A percentile compares a stretch with the other conserved stretches of the same genome.
These are phyloP conservation scores for Aspergillus hortae DNA, from an alignment of 2,329 filamentous ascomycete genomes.

Conservation along the genomic window DNA sequence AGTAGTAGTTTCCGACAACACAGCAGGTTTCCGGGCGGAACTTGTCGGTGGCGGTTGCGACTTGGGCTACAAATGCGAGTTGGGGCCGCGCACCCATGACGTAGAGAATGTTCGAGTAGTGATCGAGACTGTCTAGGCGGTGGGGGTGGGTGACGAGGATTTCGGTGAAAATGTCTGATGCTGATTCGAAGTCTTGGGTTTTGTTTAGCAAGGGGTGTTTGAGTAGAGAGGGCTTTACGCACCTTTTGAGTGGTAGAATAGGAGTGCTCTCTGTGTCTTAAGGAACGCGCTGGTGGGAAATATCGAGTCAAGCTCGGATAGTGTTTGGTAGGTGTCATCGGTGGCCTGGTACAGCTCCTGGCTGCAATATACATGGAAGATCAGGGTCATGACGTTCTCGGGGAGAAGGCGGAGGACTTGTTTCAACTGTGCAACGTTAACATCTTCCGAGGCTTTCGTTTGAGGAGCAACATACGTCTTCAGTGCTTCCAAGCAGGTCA, in stretches of 20 bases:
- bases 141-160: conserved; percentile 64
- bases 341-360: conserved; percentile 89
- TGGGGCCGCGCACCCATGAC: conserved; percentile 86
- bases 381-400: conserved; percentile 85
- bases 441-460: background rate
- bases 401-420: conserved; percentile 70
- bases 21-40: conserved; percentile 97
- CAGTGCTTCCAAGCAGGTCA: conserved; percentile 70
- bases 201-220: conserved; percentile 11
- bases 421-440: conserved; percentile 57
- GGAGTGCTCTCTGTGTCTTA: conserved; percentile 80
- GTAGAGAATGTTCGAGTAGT: conserved; percentile 97
- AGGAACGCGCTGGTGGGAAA: conserved; percentile 89
- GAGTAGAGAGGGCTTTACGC: background rate
- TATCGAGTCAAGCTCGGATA: conserved; percentile 74
- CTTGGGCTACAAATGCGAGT: conserved; percentile 84
- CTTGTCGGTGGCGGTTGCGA: conserved; percentile 87
- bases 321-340: conserved; percentile 66
- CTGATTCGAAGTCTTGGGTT: conserved; percentile 56
- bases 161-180: conserved; percentile 62
- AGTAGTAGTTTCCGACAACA: conserved; percentile 97
- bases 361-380: conserved; percentile 88
- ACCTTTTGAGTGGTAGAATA: conserved; percentile 83
- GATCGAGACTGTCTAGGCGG: conserved; percentile 83
- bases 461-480: conserved; percentile 62